Conservation (phyloP, 331 rosid species). For the Acacia pycnantha region DNA sequence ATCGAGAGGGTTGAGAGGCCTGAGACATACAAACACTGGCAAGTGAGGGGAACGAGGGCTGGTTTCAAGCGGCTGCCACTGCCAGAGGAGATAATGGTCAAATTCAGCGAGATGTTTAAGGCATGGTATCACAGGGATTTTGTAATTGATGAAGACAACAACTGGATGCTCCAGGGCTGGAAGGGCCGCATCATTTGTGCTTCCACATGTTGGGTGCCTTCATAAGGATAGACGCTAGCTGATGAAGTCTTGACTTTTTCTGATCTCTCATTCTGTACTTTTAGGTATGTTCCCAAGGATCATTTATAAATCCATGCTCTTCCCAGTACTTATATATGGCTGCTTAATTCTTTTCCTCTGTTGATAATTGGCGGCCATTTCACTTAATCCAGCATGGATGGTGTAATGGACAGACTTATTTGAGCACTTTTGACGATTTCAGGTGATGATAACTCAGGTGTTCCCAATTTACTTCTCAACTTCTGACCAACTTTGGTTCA, state of each 20-base stretch:
- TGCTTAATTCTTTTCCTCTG: neutral
- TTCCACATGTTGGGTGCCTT: conserved; percentile 64
- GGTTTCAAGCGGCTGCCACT: conserved; percentile 62
- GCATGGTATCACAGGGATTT: conserved; percentile 55
- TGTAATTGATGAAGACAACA: conserved; percentile 54
- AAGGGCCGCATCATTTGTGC: conserved; percentile 66
- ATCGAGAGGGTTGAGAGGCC: conserved; percentile 68
- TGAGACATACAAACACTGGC: conserved; percentile 73
- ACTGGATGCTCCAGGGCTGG: conserved; percentile 90
- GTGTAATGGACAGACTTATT: conserved; percentile 13
- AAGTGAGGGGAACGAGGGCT: conserved; percentile 44
- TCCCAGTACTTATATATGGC: neutral
- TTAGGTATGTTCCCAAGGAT: conserved; percentile 17
- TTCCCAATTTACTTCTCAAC: neutral
- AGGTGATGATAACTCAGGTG: conserved; percentile 14
- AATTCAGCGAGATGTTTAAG: conserved; percentile 35
- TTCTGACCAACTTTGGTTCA: conserved; percentile 16
- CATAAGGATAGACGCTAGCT: conserved; percentile 18
- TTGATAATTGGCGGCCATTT: neutral
- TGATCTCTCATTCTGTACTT: neutral
- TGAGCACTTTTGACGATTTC: conserved; percentile 10
- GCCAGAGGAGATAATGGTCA: conserved; percentile 40
- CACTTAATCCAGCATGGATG: neutral
- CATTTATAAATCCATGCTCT: neutral
- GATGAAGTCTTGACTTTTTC: conserved; percentile 5